A percentile compares a stretch with the other conserved stretches of the same genome.
Evolutionary conservation across 2,329 filamentous ascomycete genomes (phyloP).

Genomic region (Xylariaceae sp.): DNA sequence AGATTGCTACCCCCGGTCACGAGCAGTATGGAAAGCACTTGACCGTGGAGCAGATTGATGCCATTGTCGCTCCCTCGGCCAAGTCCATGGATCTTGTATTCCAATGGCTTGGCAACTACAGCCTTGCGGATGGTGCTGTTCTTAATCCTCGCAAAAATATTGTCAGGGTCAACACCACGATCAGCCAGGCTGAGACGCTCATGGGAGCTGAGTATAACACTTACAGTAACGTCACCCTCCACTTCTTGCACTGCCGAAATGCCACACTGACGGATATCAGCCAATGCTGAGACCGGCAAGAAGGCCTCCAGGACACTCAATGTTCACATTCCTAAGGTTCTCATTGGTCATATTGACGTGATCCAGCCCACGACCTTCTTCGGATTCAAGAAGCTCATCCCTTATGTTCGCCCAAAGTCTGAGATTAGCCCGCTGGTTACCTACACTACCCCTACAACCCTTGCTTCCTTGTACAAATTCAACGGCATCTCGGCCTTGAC

Average conservation of each 20-base stretch:
- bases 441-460: slow-evolving; percentile 1
- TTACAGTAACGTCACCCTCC: too few relatives aligned
- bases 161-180: slow-evolving; percentile 13
- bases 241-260: too few relatives aligned
- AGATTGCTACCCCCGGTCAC: slow-evolving; percentile 20
- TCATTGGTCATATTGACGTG: slow-evolving; percentile 8
- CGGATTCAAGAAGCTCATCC: slow-evolving; percentile 2
- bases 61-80: slow-evolving; percentile 7
- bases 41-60: slow-evolving; percentile 16
- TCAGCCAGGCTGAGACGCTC: slow-evolving; percentile 11
- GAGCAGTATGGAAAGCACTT: slow-evolving; percentile 17
- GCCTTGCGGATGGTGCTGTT: slow-evolving; percentile 6
- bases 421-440: too few relatives aligned
- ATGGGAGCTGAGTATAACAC: slow-evolving; percentile 3
- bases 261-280: too few relatives aligned
- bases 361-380: slow-evolving; percentile 20
- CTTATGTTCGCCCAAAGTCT: not conserved
- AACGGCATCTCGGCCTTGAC: not conserved
- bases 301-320: not conserved
- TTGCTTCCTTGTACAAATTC: slow-evolving; percentile 3
- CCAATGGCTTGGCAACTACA: slow-evolving; percentile 17
- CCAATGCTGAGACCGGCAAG: slow-evolving; percentile 7
- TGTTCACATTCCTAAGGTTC: slow-evolving; percentile 6
- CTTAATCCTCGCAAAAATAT: slow-evolving; percentile 5
- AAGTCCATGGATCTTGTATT: slow-evolving; percentile 17